Evolutionary conservation across 768 basidiomycete genomes (phyloP).

Genomic region (Boletus sp.): DNA sequence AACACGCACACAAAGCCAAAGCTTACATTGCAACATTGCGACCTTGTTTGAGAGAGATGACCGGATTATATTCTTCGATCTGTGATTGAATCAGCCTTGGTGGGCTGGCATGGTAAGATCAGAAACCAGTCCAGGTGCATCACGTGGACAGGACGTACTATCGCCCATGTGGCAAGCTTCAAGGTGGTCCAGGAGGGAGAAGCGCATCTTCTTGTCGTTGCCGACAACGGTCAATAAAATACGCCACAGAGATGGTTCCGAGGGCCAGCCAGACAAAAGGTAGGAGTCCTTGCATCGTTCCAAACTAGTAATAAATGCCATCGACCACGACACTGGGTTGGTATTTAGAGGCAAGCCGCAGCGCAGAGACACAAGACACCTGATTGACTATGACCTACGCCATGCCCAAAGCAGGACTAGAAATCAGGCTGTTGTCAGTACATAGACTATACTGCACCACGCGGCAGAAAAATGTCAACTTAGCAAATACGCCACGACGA

Average conservation of each 20-base stretch:
- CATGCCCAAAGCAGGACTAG: too few relatives aligned
- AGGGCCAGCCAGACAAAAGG: background rate
- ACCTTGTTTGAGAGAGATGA: conserved; percentile 27
- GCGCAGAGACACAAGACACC: too few relatives aligned
- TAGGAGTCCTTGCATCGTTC: background rate
- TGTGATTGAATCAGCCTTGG: conserved; percentile 20
- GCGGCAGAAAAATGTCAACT: too few relatives aligned
- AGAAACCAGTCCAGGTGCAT: background rate
- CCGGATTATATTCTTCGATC: conserved; percentile 27
- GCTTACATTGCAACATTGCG: conserved; percentile 18
- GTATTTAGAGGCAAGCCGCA: too few relatives aligned
- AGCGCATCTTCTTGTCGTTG: too few relatives aligned
- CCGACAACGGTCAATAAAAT: conserved; percentile 5
- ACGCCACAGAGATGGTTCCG: background rate
- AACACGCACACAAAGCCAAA: background rate
- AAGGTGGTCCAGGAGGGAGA: conserved; percentile 22
- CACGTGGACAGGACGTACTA: conserved; percentile 9
- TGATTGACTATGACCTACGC: too few relatives aligned
- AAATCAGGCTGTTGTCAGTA: too few relatives aligned
- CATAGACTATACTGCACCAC: too few relatives aligned
- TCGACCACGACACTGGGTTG: background rate
- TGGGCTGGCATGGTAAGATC: conserved; percentile 3
- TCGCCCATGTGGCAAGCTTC: conserved; percentile 18
- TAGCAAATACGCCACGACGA: too few relatives aligned
- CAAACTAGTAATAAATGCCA: too few relatives aligned